A percentile compares a stretch with the other conserved stretches of the same genome.
Conservation (phyloP, 2,329 filamentous ascomycete species). For the Colletotrichum lini region DNA sequence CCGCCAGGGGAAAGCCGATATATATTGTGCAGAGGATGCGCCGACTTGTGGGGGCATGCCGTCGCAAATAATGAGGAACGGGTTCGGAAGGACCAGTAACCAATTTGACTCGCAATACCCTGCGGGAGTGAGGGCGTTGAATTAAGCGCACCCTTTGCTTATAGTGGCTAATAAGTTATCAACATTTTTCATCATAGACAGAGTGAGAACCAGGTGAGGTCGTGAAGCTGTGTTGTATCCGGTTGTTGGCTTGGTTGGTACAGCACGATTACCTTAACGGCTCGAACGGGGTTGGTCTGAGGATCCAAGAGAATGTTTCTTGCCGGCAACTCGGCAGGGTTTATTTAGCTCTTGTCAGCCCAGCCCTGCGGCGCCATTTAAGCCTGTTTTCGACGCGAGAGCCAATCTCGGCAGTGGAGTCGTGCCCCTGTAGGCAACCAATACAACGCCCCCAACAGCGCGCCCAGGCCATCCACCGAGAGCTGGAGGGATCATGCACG, state of each 20-base stretch:
- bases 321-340: slow-evolving; percentile 24
- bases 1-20: not conserved
- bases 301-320: slow-evolving; percentile 14
- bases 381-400: slow-evolving; percentile 34
- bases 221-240: not conserved
- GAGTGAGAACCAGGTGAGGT: not conserved
- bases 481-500: slow-evolving; percentile 36
- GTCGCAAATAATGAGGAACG: not conserved
- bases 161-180: not conserved
- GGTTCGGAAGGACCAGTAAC: no score
- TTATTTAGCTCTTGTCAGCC: slow-evolving; percentile 7
- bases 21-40: no score
- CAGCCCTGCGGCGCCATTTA: slow-evolving; percentile 24
- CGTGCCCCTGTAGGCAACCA: slow-evolving; percentile 18
- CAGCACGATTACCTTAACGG: no score
- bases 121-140: not conserved
- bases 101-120: not conserved
- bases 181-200: not conserved
- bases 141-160: not conserved
- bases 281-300: no score
- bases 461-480: slow-evolving; percentile 18
- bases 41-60: not conserved
- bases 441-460: slow-evolving; percentile 19
- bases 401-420: slow-evolving; percentile 38
- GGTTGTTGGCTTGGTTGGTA: not conserved